Evolutionary conservation across 495 filamentous ascomycete genomes (phyloP).

Genomic region (Podospora pseudopauciseta): DNA sequence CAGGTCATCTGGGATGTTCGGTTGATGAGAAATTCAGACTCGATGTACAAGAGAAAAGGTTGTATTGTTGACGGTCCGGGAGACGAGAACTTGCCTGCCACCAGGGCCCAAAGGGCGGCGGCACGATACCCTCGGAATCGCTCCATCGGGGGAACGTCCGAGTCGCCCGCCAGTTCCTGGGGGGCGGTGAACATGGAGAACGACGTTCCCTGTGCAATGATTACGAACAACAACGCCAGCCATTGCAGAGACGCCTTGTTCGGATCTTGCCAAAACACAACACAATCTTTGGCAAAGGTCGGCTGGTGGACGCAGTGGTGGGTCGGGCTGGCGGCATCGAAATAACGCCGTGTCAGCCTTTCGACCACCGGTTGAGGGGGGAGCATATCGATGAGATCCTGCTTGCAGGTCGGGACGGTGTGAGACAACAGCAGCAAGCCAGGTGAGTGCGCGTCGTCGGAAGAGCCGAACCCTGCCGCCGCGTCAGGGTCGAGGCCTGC

Average conservation of each 20-base stretch:
- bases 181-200: slow-evolving; percentile 38
- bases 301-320: slow-evolving; percentile 43
- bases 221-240: slow-evolving; percentile 44
- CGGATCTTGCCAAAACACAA: slow-evolving; percentile 46
- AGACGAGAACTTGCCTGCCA: slow-evolving; percentile 45
- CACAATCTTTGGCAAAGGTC: slow-evolving; percentile 47
- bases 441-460: slow-evolving; percentile 29
- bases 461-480: slow-evolving; percentile 10
- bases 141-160: slow-evolving; percentile 31
- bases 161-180: slow-evolving; percentile 38
- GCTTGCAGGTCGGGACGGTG: slow-evolving; percentile 28
- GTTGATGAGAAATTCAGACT: slow-evolving; percentile 45
- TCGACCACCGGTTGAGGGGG: slow-evolving; percentile 40
- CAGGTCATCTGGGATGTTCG: slow-evolving; percentile 43
- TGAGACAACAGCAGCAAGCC: slow-evolving; percentile 34
- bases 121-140: slow-evolving; percentile 37
- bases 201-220: slow-evolving; percentile 40
- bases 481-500: slow-evolving; percentile 21
- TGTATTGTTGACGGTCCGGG: slow-evolving; percentile 46
- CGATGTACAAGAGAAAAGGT: slow-evolving; percentile 46
- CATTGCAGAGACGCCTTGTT: slow-evolving; percentile 36
- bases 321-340: slow-evolving; percentile 47
- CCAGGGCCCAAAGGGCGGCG: slow-evolving; percentile 39
- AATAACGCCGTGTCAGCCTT: slow-evolving; percentile 46
- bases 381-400: slow-evolving; percentile 39